Base-by-base conservation (phyloP, 2,329 filamentous ascomycete species). In the Aspergillus proliferans region DNA sequence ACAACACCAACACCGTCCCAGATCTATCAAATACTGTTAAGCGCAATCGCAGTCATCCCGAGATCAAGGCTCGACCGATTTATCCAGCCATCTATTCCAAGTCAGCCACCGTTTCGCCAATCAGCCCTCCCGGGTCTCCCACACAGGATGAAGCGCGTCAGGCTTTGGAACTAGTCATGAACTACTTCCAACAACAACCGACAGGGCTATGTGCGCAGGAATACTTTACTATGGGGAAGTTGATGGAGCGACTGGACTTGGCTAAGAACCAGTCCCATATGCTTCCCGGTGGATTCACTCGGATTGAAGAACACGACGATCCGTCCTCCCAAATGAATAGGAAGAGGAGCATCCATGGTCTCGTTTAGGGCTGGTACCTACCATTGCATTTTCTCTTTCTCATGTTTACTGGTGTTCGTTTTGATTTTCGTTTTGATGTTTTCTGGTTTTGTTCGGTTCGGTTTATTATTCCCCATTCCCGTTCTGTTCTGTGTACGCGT, bases 101-200 rank as follows among this genome's bases (percentile, higher is more conserved):
- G 48, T 71, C 71, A 19, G 67, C 61, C 36, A 67, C 65, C 43
- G 65, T 69, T 10, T 75, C 72, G 30, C 73, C 82, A 34, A 73
- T 81, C 52, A 78, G 79, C 38, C 78, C 82, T 45, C 78, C 84
- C 1, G 79, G 71, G 24, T 86, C 86, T 1, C 87, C 86, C 0
- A 89, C 85, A 0, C 87, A 90, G 57, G 90, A 96, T 58, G 90
- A 97, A 66, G 91, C 91, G 3, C 81, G 87, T 36, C 80, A 83
- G 46, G 92, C 91, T 1, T 79, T 94, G 4, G 85, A 92, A 60
- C 84, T 91, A 2, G 81, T 96, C 18, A 80, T 95, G 65, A 85
- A 73, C 52, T 95, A 92, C 63, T 86, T 96, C 65, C 81, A 88
- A 58, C 83, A 84, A 52, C 81, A 86, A 57, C 82, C 84, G 10